Conservation (phyloP, 2,329 filamentous ascomycete species). For the Diaporthe velutina region DNA sequence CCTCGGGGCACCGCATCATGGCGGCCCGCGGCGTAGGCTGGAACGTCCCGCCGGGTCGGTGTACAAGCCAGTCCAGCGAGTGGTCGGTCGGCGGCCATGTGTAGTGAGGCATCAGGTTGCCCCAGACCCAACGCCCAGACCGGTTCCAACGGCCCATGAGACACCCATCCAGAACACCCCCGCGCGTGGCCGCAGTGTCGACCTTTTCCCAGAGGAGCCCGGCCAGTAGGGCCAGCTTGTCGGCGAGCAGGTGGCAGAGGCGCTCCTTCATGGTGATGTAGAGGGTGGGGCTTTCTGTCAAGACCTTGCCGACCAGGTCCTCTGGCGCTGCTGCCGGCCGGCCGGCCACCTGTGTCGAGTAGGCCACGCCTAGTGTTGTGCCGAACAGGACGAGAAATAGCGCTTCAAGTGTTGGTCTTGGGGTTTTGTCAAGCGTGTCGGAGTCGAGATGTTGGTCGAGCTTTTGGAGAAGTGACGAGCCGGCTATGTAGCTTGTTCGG, state of each 20-base stretch:
- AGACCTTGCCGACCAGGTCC: background rate
- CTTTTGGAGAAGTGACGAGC: constrained; percentile 23
- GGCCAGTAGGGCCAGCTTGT: background rate
- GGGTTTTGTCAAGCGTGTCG: background rate
- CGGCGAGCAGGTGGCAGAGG: constrained; percentile 29
- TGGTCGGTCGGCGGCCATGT: constrained; percentile 8
- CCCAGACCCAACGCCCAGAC: constrained; percentile 15
- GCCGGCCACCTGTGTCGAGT: background rate
- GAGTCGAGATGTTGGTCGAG: constrained; percentile 4
- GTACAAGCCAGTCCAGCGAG: background rate
- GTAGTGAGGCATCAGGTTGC: constrained; percentile 14
- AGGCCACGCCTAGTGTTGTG: constrained; percentile 21
- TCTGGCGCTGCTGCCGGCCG: background rate
- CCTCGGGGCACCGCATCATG: constrained; percentile 9
- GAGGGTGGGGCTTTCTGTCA: background rate
- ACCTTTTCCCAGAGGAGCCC: background rate
- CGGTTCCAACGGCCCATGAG: constrained; percentile 27
- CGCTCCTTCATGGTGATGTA: constrained; percentile 7
- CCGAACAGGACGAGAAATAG: constrained; percentile 21
- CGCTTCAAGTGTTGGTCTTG: constrained; percentile 11
- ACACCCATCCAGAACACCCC: constrained; percentile 8
- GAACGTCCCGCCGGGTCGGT: background rate
- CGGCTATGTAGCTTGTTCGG: constrained; percentile 6
- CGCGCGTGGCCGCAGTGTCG: background rate
- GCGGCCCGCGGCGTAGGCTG: background rate